Percentiles rank a stretch among this genome's conserved stretches.
These are phyloP conservation scores for Arthrobotrys megalospora DNA, from an alignment of 2,329 filamentous ascomycete species.

Conservation along the genomic window DNA sequence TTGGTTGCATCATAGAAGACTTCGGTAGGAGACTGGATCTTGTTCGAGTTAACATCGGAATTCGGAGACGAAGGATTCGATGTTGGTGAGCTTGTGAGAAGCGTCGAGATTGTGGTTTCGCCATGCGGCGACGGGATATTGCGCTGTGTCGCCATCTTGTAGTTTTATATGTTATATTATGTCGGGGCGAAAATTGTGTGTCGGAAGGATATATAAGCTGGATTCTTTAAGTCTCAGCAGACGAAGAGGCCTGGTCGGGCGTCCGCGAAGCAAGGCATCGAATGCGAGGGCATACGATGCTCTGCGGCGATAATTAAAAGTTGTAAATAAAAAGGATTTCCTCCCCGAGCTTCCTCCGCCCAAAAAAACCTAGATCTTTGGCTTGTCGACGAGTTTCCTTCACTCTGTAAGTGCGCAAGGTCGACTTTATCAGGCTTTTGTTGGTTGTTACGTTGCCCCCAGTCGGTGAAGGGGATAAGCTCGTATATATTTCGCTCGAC, in stretches of 20 bases:
- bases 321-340: neutral
- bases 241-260: conserved; percentile 53
- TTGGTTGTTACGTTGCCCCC: conserved; percentile 36
- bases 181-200: neutral
- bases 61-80: neutral
- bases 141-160: conserved; percentile 18
- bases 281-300: conserved; percentile 43
- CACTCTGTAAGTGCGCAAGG: neutral
- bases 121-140: conserved; percentile 25
- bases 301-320: conserved; percentile 19
- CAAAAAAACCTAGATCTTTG: conserved; percentile 12
- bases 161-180: neutral
- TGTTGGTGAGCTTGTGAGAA: conserved; percentile 2
- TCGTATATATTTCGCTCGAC: conserved; percentile 25
- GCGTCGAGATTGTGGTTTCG: conserved; percentile 22
- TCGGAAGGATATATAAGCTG: conserved; percentile 9
- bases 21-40: conserved; percentile 32
- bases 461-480: conserved; percentile 43
- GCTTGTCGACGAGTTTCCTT: neutral
- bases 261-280: conserved; percentile 51
- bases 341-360: conserved; percentile 48
- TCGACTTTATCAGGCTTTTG: conserved; percentile 11
- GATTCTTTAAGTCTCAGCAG: conserved; percentile 39
- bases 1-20: conserved; percentile 59
- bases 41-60: conserved; percentile 2